Base-by-base conservation (phyloP, 2,329 filamentous ascomycete genomes). In the Neofusicoccum umdonicola region DNA sequence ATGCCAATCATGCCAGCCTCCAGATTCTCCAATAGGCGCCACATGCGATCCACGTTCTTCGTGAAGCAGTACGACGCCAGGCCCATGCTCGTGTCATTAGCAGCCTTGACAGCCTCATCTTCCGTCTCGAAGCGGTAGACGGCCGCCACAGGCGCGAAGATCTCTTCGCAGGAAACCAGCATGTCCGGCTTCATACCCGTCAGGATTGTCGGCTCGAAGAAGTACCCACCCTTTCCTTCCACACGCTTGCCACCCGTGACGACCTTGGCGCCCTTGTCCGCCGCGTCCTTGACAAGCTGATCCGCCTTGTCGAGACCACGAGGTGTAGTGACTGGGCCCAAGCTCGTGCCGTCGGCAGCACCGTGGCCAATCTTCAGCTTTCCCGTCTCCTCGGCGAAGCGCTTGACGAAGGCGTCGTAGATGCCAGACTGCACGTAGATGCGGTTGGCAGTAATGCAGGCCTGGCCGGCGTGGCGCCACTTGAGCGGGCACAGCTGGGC, bases 261-360 rank as follows among this genome's bases (percentile, higher is more conserved):
- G n/a, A 90, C 75, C 50, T 83, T 84, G 1, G 85, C 90, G 2
- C 89, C 89, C 44, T 85, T 82, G 63, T 82, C 82, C 62, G 82
- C 81, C 3, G 89, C 90, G 73, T 91, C 87, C 51, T 84, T 81
- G 37, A 91, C 85, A 67, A 91, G 87, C 47, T 77, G 77, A 9
- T 80, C 75, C 5, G 84, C 84, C 74, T 88, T 89, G 48, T 85
- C 82, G 3, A 87, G 73, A 54, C 81, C 81, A 37, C 83, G 79
- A 5, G 82, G 78, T 9, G 83, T 87, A 1, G 85, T 89, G 3
- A 87, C 80, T 1, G 85, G 76, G 5, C 76, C 76, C 31, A 77
- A 71, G 31, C 70, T 72, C 2, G 70, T 75, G 3, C 70, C 66
- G 9, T 71, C 68, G 1, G 69, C 67, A 4, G 84, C 78, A 11